Evolutionary conservation across 768 basidiomycete genomes (phyloP).

Genomic region (Daedalea quercina): DNA sequence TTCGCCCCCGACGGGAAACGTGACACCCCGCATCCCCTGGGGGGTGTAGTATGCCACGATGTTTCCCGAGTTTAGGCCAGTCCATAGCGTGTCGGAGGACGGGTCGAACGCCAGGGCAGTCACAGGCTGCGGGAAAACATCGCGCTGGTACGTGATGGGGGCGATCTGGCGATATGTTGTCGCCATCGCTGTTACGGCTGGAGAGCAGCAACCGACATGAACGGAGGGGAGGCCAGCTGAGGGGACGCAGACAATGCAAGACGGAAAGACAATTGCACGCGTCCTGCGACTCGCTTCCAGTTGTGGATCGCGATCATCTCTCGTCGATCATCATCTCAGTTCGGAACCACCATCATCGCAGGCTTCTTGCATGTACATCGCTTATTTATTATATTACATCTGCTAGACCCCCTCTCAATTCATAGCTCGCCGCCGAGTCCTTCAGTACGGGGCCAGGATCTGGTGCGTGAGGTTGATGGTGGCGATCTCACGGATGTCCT

Average conservation of each 20-base stretch:
- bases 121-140: constrained; percentile 32
- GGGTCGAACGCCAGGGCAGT: constrained; percentile 87
- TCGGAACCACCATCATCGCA: too few relatives aligned
- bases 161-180: constrained; percentile 16
- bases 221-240: too few relatives aligned
- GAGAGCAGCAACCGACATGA: not conserved
- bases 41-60: constrained; percentile 63
- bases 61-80: constrained; percentile 66
- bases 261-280: not conserved
- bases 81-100: constrained; percentile 85
- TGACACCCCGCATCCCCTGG: constrained; percentile 60
- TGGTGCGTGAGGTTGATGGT: constrained; percentile 1
- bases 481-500: constrained; percentile 4
- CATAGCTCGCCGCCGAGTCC: too few relatives aligned
- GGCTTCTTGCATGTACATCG: too few relatives aligned
- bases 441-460: not conserved
- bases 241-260: too few relatives aligned
- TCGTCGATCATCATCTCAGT: too few relatives aligned
- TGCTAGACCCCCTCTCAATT: too few relatives aligned
- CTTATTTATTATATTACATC: too few relatives aligned
- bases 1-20: constrained; percentile 65
- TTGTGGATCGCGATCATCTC: not conserved
- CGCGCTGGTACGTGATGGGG: constrained; percentile 17
- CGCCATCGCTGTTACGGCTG: constrained; percentile 1
- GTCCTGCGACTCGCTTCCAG: not conserved